Evolutionary conservation across 192 early-diverging fungal genomes (phyloP), one percentile per base, ranked within the genome.

Genomic region (Umbelopsis sp.): DNA sequence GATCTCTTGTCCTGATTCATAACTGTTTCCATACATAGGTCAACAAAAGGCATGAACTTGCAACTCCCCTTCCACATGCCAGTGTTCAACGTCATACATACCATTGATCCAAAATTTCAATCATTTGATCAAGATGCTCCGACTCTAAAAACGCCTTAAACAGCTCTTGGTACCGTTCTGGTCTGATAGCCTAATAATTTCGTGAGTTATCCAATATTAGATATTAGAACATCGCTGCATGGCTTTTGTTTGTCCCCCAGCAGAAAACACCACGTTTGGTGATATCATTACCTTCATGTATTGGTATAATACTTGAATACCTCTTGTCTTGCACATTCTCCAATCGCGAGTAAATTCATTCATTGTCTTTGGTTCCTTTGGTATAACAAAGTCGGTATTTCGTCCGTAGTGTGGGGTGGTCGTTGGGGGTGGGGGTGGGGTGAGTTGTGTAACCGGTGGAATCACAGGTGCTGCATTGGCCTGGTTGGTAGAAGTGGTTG

Each of bases 291-390:
- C 89, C 80, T 91, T 89, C 46, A 93, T 71, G 52, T 89, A 88
- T 3, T 74, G 65, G 69, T 88, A 91, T 15, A 89, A 66, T 10
- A 79, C 61, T 12, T 76, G 74, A 21, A 72, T 70, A 10, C 86
- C 84, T 61, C 76, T 68, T 13, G 67, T 55, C 64, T 81, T 85
- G 25, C 86, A 80, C 53, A 79, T 81, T 68, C 87, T 89, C 90
- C 91, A 93, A 58, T 91, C 88, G 8, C 89, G 76, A 64, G 91
- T 87, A 71, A 93, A 92, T 53, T 93, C 92, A 70, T 78, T 82
- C 55, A 87, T 86, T 13, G 85, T 89, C n/a, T 55, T 78, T 12
- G 89, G 88, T 23, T 69, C 46, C 5, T 69, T 65, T 67, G 20
- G 58, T 64, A 69, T 25, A 74, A 22, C 4, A 65, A 7, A 67